Conservation (phyloP, 2,329 filamentous ascomycete species). For the Chalaropsis thielavioides region DNA sequence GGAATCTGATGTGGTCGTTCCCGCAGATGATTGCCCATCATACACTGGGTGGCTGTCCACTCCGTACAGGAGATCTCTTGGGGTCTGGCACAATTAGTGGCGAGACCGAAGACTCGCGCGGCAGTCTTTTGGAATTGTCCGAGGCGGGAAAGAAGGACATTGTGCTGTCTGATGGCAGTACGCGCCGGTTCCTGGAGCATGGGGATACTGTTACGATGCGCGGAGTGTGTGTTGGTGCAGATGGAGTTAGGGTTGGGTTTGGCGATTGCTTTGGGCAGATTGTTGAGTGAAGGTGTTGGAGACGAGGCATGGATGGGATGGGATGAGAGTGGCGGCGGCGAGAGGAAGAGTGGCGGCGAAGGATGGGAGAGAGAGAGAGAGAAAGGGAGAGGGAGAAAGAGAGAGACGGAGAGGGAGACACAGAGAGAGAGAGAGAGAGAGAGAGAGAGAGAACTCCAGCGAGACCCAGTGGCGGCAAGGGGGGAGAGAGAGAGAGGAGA, state of each 20-base stretch:
- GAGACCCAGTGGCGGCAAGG: background rate
- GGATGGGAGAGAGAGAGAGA: background rate
- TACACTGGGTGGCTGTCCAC: constrained; percentile 53
- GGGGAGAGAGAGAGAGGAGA: background rate
- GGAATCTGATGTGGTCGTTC: constrained; percentile 53
- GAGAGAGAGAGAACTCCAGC: background rate
- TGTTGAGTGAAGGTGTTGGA: constrained; percentile 2
- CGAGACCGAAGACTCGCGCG: constrained; percentile 26
- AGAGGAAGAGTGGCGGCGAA: background rate
- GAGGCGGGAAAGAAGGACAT: constrained; percentile 32
- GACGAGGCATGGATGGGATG: too few relatives aligned
- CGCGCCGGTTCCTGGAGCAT: constrained; percentile 32
- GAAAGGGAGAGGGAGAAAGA: too few relatives aligned
- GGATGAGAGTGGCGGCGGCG: background rate
- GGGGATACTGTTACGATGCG: constrained; percentile 32
- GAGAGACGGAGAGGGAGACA: too few relatives aligned
- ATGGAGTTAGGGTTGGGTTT: constrained; percentile 28
- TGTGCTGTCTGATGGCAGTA: constrained; percentile 28
- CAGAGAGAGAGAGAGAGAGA: too few relatives aligned
- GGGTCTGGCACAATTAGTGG: constrained; percentile 37
- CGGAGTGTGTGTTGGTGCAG: constrained; percentile 26
- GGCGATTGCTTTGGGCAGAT: constrained; percentile 30
- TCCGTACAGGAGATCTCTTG: constrained; percentile 55
- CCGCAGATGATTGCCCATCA: constrained; percentile 68
- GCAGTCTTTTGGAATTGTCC: constrained; percentile 33